Conservation (phyloP, 148 eudicot genomes). For the Rhododendron ferrugineum region DNA sequence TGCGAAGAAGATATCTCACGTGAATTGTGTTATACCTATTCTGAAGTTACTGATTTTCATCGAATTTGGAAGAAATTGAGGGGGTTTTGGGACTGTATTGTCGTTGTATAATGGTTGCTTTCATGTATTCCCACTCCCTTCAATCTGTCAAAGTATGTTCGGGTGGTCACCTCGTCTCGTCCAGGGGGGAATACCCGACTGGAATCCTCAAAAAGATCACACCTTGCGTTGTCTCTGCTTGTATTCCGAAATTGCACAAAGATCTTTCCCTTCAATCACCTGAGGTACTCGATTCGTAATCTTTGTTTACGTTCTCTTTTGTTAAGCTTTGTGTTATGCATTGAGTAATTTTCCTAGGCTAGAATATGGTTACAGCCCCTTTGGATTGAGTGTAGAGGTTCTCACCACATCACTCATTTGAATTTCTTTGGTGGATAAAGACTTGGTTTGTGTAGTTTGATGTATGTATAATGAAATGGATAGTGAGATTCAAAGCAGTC, state of each 20-base stretch:
- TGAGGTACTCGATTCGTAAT: neutral
- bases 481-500: neutral
- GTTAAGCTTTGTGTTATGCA: neutral
- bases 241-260: conserved; percentile 4
- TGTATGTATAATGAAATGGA: neutral
- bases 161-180: neutral
- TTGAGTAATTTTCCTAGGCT: neutral
- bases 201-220: neutral
- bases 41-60: neutral
- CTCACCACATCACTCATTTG: neutral
- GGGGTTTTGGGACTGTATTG: neutral
- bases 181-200: neutral
- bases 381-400: neutral
- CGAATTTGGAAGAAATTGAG: neutral
- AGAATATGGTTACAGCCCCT: neutral
- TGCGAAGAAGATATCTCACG: neutral
- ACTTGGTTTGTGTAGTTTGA: neutral
- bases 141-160: neutral
- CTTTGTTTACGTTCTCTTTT: neutral
- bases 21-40: neutral
- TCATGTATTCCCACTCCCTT: conserved; percentile 16
- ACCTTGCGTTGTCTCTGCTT: neutral
- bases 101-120: neutral
- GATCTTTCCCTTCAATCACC: neutral
- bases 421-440: neutral